Evolutionary conservation across 768 basidiomycete species (phyloP).

Genomic region (Mycena galopus): DNA sequence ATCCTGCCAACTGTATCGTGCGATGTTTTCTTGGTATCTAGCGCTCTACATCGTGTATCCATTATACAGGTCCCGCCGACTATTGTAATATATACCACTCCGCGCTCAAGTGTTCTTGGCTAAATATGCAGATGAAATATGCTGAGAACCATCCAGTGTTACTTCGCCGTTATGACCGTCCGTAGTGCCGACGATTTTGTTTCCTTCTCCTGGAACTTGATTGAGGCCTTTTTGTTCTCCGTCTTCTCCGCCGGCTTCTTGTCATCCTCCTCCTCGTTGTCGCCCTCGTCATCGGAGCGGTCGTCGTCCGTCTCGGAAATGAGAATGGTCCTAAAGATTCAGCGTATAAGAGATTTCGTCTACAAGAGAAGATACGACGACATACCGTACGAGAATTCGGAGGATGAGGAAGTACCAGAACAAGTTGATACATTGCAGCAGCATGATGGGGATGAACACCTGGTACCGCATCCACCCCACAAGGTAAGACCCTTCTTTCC

Average conservation of each 20-base stretch:
- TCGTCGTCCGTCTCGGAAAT: conserved; percentile 60
- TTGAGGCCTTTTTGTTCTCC: not conserved
- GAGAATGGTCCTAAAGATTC: conserved; percentile 57
- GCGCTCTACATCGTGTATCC: conserved; percentile 22
- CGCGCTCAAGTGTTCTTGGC: not conserved
- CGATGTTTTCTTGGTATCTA: conserved; percentile 22
- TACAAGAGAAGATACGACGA: not conserved
- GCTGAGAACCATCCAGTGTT: not conserved
- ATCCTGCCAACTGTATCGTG: conserved; percentile 3
- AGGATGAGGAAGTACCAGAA: conserved; percentile 94
- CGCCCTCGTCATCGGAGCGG: conserved; percentile 74
- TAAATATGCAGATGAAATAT: not conserved
- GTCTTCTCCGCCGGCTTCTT: conserved; percentile 36
- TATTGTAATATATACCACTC: conserved; percentile 12
- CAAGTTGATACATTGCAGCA: conserved; percentile 87
- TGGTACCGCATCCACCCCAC: conserved; percentile 85
- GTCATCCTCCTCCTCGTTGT: conserved; percentile 53
- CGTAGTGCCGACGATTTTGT: not conserved
- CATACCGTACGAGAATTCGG: conserved; percentile 80
- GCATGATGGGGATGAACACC: conserved; percentile 78
- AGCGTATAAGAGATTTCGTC: not conserved
- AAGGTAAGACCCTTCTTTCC: conserved; percentile 76
- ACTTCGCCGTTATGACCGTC: not conserved
- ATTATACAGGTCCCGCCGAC: conserved; percentile 5
- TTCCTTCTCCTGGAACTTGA: conserved; percentile 1